These are phyloP conservation scores for Chaetomiaceae sp. DNA, from an alignment of 2,329 filamentous ascomycete species.

Conservation along the genomic window DNA sequence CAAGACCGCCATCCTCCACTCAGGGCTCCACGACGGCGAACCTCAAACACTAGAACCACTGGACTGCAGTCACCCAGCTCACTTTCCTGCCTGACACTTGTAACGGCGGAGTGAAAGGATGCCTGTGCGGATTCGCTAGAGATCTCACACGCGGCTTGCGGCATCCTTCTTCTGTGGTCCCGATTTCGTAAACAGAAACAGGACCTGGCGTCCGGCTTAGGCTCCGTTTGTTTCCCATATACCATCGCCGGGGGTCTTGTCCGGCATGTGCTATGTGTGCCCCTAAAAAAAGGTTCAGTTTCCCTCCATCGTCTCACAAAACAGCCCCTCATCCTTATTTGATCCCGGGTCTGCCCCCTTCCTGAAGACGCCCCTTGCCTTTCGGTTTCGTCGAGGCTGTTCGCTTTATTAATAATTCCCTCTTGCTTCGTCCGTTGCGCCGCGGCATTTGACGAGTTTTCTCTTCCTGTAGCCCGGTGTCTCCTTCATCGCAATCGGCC, in stretches of 20 bases:
- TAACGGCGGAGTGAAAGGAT: constrained; percentile 18
- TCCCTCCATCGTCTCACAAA: constrained; percentile 23
- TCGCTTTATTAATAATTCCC: constrained; percentile 3
- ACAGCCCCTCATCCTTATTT: constrained; percentile 23
- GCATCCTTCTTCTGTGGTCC: constrained; percentile 33
- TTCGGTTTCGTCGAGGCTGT: constrained; percentile 2
- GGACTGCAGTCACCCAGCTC: constrained; percentile 15
- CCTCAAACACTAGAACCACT: constrained; percentile 29
- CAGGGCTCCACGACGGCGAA: constrained; percentile 25
- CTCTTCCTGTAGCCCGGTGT: neutral
- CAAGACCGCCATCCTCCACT: constrained; percentile 24
- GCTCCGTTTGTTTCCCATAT: constrained; percentile 8
- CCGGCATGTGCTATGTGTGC: constrained; percentile 11
- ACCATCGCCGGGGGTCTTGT: constrained; percentile 9
- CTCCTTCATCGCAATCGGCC: neutral
- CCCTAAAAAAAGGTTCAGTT: constrained; percentile 22
- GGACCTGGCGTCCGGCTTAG: constrained; percentile 4
- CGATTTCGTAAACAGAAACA: constrained; percentile 34
- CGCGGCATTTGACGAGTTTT: neutral
- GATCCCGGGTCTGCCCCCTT: constrained; percentile 12
- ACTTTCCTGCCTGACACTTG: constrained; percentile 18
- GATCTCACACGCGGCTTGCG: constrained; percentile 40
- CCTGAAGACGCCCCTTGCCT: constrained; percentile 2
- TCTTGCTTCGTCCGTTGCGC: neutral
- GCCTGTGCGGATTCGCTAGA: constrained; percentile 29